phyloP scores from a whole-genome alignment of 2,329 filamentous ascomycete genomes.

The Ceratocystis huliohia region DNA sequence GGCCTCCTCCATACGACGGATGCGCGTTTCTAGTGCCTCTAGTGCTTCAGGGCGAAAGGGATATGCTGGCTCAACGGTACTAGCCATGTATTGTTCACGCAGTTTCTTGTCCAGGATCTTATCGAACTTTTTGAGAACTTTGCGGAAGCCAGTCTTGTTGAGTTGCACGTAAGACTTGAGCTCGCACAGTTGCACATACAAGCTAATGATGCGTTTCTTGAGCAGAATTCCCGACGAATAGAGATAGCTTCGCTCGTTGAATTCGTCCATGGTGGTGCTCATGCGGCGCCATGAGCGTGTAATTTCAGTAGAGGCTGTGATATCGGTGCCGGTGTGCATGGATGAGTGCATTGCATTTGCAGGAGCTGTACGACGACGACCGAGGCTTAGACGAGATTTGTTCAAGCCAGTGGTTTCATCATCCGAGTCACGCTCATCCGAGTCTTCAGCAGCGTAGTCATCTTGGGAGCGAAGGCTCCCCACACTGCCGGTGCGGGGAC shows the following conservation, averaged over 20 bases:
- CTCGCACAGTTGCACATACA: conserved; percentile 88
- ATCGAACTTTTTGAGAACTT: conserved; percentile 96
- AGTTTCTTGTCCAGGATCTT: conserved; percentile 81
- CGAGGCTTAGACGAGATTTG: conserved; percentile 32
- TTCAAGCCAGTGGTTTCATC: conserved; percentile 46
- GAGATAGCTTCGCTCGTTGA: conserved; percentile 58
- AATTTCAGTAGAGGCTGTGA: conserved; percentile 51
- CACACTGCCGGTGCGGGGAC: conserved; percentile 28
- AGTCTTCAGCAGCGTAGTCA: conserved; percentile 45
- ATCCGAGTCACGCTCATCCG: conserved; percentile 53
- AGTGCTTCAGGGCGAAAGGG: conserved; percentile 68
- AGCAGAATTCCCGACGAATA: conserved; percentile 64
- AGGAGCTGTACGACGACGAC: conserved; percentile 22
- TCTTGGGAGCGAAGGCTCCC: conserved; percentile 34
- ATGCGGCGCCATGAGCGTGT: conserved; percentile 44
- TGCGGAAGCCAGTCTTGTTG: conserved; percentile 91
- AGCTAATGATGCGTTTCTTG: conserved; percentile 77
- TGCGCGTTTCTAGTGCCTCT: conserved; percentile 55
- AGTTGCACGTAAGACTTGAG: conserved; percentile 92
- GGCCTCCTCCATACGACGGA: conserved; percentile 59
- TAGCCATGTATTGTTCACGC: conserved; percentile 61
- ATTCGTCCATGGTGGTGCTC: conserved; percentile 62
- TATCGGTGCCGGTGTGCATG: conserved; percentile 37
- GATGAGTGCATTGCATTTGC: conserved; percentile 22
- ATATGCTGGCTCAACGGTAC: conserved; percentile 63